These are phyloP conservation scores for Xylariales sp. DNA, from an alignment of 2,329 filamentous ascomycete genomes.

Conservation along the genomic window DNA sequence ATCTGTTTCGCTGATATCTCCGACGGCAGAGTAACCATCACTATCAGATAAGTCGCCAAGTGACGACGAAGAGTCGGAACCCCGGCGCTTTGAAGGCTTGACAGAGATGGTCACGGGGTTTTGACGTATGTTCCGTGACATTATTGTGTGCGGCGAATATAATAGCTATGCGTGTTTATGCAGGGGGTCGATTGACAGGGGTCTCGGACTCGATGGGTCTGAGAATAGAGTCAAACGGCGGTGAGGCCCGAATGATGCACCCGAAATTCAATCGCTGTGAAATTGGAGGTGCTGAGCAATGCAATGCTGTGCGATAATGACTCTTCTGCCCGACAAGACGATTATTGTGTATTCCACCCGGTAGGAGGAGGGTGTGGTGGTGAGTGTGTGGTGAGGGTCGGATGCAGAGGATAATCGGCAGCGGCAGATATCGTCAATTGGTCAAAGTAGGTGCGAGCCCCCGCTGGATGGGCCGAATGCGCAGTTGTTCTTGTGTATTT, in stretches of 20 bases:
- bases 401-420: slow-evolving; percentile 7
- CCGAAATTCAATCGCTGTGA: not conserved
- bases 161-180: slow-evolving; percentile 19
- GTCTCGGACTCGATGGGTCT: slow-evolving; percentile 14
- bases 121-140: slow-evolving; percentile 51
- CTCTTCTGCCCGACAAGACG: too few relatives aligned
- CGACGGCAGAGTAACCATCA: slow-evolving; percentile 68
- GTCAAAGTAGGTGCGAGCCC: slow-evolving; percentile 11
- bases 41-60: slow-evolving; percentile 64
- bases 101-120: slow-evolving; percentile 39
- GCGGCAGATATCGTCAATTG: slow-evolving; percentile 11
- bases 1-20: slow-evolving; percentile 72
- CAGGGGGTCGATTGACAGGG: slow-evolving; percentile 20
- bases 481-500: slow-evolving; percentile 26
- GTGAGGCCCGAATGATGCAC: slow-evolving; percentile 21
- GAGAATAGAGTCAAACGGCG: slow-evolving; percentile 30
- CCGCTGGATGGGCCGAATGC: slow-evolving; percentile 17
- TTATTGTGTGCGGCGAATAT: slow-evolving; percentile 27
- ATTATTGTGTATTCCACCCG: too few relatives aligned
- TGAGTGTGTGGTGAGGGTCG: too few relatives aligned
- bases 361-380: too few relatives aligned
- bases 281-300: too few relatives aligned
- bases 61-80: slow-evolving; percentile 50
- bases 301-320: too few relatives aligned
- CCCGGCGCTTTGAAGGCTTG: slow-evolving; percentile 43